Evolutionary conservation across 352 stramenopile genomes (phyloP).

Genomic region (Globisporangium iwayamae): DNA sequence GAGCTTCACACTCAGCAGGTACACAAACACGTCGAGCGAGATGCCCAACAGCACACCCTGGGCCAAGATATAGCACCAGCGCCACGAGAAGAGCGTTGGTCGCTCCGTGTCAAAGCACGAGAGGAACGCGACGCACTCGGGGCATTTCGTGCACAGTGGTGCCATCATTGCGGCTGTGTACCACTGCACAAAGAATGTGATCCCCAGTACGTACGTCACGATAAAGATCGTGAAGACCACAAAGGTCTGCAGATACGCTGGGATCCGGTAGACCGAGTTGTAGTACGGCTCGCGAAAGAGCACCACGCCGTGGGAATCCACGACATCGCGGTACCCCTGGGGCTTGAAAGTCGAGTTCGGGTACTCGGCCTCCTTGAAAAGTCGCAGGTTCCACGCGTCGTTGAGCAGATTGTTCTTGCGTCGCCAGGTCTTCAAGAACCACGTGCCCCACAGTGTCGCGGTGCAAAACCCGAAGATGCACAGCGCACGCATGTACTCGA

Average conservation of each 20-base stretch:
- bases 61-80: slow-evolving; percentile 82
- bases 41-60: slow-evolving; percentile 82
- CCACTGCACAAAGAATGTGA: slow-evolving; percentile 86
- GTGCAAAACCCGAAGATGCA: slow-evolving; percentile 80
- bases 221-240: slow-evolving; percentile 80
- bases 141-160: slow-evolving; percentile 72
- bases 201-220: slow-evolving; percentile 70
- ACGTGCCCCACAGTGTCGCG: slow-evolving; percentile 72
- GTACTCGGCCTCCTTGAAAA: slow-evolving; percentile 87
- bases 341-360: slow-evolving; percentile 76
- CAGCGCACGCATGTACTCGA: slow-evolving; percentile 76
- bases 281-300: slow-evolving; percentile 85
- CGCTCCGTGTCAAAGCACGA: slow-evolving; percentile 80
- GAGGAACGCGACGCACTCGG: slow-evolving; percentile 65
- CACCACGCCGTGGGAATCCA: slow-evolving; percentile 64
- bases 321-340: slow-evolving; percentile 68
- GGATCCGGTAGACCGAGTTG: slow-evolving; percentile 71
- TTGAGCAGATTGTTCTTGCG: slow-evolving; percentile 80
- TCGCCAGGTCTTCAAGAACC: slow-evolving; percentile 73
- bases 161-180: slow-evolving; percentile 87
- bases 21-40: slow-evolving; percentile 82
- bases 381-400: slow-evolving; percentile 75
- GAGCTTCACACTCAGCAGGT: slow-evolving; percentile 79
- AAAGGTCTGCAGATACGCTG: slow-evolving; percentile 78
- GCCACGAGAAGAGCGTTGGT: slow-evolving; percentile 62